These are phyloP conservation scores for Trifolium fragiferum DNA, from an alignment of 306 rosid genomes.

Conservation along the genomic window DNA sequence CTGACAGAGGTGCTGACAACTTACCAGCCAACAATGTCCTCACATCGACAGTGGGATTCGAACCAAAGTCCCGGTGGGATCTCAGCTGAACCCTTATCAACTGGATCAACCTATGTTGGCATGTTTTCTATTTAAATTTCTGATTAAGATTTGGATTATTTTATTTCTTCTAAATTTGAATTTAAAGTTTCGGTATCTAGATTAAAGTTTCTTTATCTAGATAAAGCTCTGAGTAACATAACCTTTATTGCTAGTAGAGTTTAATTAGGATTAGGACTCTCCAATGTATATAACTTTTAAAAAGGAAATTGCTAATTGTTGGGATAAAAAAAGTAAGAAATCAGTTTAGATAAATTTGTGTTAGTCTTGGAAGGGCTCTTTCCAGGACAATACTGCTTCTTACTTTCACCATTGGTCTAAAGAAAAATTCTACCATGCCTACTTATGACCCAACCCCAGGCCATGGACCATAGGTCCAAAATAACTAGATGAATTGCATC, in stretches of 20 bases:
- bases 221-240: background rate
- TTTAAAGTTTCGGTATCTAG: too few species aligned
- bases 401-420: conserved; percentile 14
- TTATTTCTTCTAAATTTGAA: background rate
- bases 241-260: background rate
- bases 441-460: conserved; percentile 1
- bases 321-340: background rate
- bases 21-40: background rate
- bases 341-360: background rate
- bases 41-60: background rate
- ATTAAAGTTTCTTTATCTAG: background rate
- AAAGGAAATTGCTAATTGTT: background rate
- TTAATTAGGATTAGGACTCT: background rate
- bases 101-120: background rate
- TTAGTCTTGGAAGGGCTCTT: background rate
- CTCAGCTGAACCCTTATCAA: background rate
- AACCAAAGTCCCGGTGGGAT: background rate
- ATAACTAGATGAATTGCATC: background rate
- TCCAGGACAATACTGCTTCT: background rate
- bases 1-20: background rate
- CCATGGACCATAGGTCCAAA: background rate
- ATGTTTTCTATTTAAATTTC: background rate
- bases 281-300: background rate
- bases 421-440: background rate
- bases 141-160: background rate